These are phyloP conservation scores for Dioscorea zingiberensis DNA, from an alignment of 106 monocot genomes.

Conservation along the genomic window DNA sequence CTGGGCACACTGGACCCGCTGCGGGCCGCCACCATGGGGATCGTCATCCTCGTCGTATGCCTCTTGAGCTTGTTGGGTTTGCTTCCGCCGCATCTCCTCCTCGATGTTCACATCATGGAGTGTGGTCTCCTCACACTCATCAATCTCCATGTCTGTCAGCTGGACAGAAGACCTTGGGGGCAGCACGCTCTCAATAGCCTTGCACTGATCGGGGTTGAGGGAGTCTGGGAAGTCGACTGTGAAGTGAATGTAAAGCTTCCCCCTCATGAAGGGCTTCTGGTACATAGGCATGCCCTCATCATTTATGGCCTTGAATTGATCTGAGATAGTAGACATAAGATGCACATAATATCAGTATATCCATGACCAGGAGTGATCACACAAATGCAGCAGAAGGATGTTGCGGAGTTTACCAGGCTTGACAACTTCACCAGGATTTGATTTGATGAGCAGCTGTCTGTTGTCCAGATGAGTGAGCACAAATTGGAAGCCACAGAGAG, in stretches of 20 bases:
- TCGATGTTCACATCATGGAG: conserved; percentile 82
- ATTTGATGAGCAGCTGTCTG: conserved; percentile 85
- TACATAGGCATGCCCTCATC: conserved; percentile 94
- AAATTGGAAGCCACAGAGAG: conserved; percentile 92
- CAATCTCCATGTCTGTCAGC: conserved; percentile 78
- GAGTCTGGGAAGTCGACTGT: conserved; percentile 81
- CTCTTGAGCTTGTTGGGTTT: conserved; percentile 58
- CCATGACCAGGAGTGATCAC: no score
- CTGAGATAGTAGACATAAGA: conserved; percentile 18
- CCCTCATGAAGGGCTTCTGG: conserved; percentile 86
- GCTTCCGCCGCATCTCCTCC: conserved; percentile 82
- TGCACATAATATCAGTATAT: no score
- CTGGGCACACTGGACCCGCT: conserved; percentile 85
- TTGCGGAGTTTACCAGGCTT: conserved; percentile 56
- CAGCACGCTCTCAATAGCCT: conserved; percentile 52
- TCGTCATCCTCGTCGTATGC: conserved; percentile 93
- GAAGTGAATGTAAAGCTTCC: conserved; percentile 93
- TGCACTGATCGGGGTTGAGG: conserved; percentile 52
- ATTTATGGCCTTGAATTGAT: conserved; percentile 88
- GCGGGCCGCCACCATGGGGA: conserved; percentile 36
- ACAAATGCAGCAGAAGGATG: not conserved
- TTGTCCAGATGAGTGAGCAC: conserved; percentile 80
- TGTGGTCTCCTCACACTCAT: conserved; percentile 90
- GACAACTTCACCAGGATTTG: conserved; percentile 83
- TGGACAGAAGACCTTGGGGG: conserved; percentile 47